These are phyloP conservation scores for Colletotrichum ledebouriae DNA, from an alignment of 2,329 filamentous ascomycete genomes.

Conservation along the genomic window DNA sequence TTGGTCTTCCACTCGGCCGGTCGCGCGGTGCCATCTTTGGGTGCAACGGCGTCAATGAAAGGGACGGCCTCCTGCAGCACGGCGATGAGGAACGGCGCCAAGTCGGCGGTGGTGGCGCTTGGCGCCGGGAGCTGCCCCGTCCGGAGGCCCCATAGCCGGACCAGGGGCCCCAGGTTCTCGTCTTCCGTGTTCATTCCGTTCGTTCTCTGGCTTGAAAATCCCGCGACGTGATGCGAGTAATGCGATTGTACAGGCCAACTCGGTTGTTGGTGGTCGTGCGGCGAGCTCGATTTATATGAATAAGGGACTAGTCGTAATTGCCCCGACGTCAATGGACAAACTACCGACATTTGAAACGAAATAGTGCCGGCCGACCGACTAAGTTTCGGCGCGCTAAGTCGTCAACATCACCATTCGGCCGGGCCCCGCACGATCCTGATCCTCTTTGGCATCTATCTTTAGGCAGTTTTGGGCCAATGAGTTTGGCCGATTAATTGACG, in stretches of 20 bases:
- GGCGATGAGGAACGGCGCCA: constrained; percentile 64
- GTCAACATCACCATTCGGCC: constrained; percentile 18
- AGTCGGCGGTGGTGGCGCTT: constrained; percentile 55
- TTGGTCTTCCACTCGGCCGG: constrained; percentile 65
- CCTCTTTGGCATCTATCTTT: background rate
- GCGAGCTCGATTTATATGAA: constrained; percentile 7
- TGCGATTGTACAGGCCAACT: background rate
- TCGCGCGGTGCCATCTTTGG: constrained; percentile 51
- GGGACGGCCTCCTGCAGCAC: constrained; percentile 70
- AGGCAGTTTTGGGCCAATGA: background rate
- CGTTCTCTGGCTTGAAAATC: constrained; percentile 3
- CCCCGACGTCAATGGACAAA: constrained; percentile 29
- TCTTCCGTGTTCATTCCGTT: constrained; percentile 30
- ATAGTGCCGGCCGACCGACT: too few species aligned
- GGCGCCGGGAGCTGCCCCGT: constrained; percentile 61
- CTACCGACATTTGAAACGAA: too few species aligned
- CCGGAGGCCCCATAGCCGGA: constrained; percentile 68
- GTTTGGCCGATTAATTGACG: background rate
- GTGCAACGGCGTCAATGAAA: constrained; percentile 69
- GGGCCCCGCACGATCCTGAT: constrained; percentile 2
- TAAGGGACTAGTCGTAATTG: constrained; percentile 17
- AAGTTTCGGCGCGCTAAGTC: constrained; percentile 10
- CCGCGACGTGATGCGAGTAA: constrained; percentile 3
- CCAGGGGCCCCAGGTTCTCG: constrained; percentile 58
- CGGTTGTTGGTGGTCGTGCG: background rate